Conservation (phyloP, 352 stramenopile genomes). For the Phytophthora cactorum region DNA sequence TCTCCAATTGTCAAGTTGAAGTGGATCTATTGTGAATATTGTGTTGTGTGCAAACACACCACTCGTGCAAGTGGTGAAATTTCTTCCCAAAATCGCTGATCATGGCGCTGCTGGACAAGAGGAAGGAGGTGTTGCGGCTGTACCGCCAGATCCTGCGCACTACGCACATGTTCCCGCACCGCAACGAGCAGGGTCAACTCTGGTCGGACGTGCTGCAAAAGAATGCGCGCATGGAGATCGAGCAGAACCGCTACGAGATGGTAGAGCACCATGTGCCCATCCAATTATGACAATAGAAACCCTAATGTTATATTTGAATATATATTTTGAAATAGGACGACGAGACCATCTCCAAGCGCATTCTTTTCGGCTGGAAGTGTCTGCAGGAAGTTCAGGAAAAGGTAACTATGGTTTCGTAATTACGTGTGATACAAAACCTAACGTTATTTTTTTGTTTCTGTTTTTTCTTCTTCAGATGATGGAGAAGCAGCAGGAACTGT, state of each 20-base stretch:
- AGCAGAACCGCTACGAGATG: slow-evolving; percentile 77
- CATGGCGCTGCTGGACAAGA: slow-evolving; percentile 58
- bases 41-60: slow-evolving; percentile 11
- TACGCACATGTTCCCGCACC: slow-evolving; percentile 75
- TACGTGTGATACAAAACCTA: background rate
- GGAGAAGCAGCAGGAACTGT: slow-evolving; percentile 55
- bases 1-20: slow-evolving; percentile 30
- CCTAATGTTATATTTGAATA: slow-evolving; percentile 23
- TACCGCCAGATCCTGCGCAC: slow-evolving; percentile 85
- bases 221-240: slow-evolving; percentile 84
- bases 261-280: slow-evolving; percentile 25
- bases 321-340: slow-evolving; percentile 46
- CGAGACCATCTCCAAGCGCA: slow-evolving; percentile 78
- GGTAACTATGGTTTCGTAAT: slow-evolving; percentile 28
- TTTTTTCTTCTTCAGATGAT: slow-evolving; percentile 41
- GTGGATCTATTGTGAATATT: slow-evolving; percentile 14
- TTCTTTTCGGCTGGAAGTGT: slow-evolving; percentile 83
- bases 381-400: slow-evolving; percentile 81
- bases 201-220: slow-evolving; percentile 73
- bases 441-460: background rate
- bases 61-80: background rate
- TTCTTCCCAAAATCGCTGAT: slow-evolving; percentile 1
- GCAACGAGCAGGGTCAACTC: slow-evolving; percentile 71
- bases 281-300: slow-evolving; percentile 16
- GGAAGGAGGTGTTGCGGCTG: slow-evolving; percentile 78